Base-by-base conservation (phyloP, 208 protist genomes). In the Acanthamoeba royreba region DNA sequence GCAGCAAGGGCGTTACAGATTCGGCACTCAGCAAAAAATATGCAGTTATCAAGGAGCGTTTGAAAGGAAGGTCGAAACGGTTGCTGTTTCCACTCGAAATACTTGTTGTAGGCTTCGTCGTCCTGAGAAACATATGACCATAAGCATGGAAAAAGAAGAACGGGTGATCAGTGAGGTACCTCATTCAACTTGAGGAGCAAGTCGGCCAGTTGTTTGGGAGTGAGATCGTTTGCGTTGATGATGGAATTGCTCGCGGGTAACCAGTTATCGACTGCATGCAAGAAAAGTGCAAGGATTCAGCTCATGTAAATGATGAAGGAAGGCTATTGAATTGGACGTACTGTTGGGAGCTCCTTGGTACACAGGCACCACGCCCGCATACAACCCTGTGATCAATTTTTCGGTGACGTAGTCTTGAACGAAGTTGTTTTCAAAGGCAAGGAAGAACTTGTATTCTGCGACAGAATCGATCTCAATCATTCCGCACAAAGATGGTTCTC, bases 271-370 rank as follows among this genome's bases (percentile, higher is more conserved):
- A 96, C 72, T 61, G 95, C 46, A n/a, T n/a, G n/a, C n/a, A n/a
- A n/a, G n/a, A n/a, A n/a, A n/a, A n/a, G n/a, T n/a, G n/a, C n/a
- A n/a, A n/a, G n/a, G n/a, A n/a, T n/a, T n/a, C n/a, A n/a, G n/a
- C n/a, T n/a, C n/a, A n/a, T n/a, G n/a, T n/a, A n/a, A n/a, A n/a
- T 58, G 52, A n/a, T 25, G 52, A 58, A 25, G 1, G 52, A 1
- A n/a, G 22, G 38, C 38, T 17, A 79, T 17, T 35, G 66, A 0
- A 0, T 79, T 79, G 22, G 19, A 0, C 25, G 79, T 87, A 87
- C 79, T 72, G 61, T 96, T 93, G 19, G 95, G 94, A 31, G 95
- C 95, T 3, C 95, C 96, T 28, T 96, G 72, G 31, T 95, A 94
- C 0, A 97, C 94, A 13, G 94, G 94, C 3, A 96, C 92, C 5